Evolutionary conservation across 1,139 yeast genomes (phyloP).

Genomic region (Suhomyces bolitotheri): DNA sequence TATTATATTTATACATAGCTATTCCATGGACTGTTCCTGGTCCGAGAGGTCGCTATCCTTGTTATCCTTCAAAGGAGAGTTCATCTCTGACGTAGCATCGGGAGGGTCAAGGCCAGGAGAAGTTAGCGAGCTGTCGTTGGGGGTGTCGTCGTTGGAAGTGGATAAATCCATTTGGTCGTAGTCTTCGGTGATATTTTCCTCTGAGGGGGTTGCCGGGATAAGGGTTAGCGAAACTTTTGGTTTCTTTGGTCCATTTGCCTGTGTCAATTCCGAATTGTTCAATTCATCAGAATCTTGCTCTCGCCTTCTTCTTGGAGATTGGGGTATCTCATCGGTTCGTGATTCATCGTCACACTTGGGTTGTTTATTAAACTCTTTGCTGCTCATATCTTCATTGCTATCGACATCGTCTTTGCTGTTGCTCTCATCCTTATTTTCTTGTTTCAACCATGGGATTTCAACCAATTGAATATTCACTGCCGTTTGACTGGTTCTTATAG

Average conservation of each 20-base stretch:
- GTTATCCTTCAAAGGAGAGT: background rate
- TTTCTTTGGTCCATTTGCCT: constrained; percentile 6
- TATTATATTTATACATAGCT: too few relatives aligned
- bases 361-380: too few relatives aligned
- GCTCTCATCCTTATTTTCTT: constrained; percentile 15
- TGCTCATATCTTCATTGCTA: background rate
- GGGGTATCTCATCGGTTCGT: constrained; percentile 8
- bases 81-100: background rate
- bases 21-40: too few relatives aligned
- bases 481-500: constrained; percentile 12
- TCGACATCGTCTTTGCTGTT: background rate
- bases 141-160: too few relatives aligned
- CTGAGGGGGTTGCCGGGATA: constrained; percentile 10
- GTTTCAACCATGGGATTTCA: constrained; percentile 51
- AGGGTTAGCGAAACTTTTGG: constrained; percentile 2
- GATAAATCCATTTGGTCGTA: constrained; percentile 19
- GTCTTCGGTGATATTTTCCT: too few relatives aligned
- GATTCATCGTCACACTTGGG: constrained; percentile 4
- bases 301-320: constrained; percentile 11
- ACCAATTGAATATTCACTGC: constrained; percentile 25
- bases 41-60: constrained; percentile 1
- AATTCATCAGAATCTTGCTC: constrained; percentile 11
- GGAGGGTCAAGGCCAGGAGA: constrained; percentile 1
- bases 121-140: too few relatives aligned
- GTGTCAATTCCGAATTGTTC: constrained; percentile 2